A percentile compares a stretch with the other conserved stretches of the same genome.
Conservation (phyloP, 2,329 filamentous ascomycete genomes). For the Sclerotinia spermophila region DNA sequence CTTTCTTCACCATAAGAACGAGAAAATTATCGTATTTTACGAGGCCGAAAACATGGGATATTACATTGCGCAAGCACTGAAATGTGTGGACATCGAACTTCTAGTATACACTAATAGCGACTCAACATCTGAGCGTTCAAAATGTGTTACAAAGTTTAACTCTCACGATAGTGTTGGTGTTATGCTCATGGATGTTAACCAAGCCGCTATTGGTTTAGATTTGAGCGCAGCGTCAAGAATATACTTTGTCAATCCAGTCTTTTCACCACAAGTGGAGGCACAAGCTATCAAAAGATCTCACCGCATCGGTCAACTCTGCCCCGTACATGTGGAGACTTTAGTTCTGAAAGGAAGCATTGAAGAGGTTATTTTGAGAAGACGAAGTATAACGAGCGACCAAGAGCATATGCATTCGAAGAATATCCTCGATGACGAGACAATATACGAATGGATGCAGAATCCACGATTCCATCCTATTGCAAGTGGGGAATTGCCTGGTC, state of each 20-base stretch:
- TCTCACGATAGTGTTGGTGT: conserved; percentile 48
- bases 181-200: conserved; percentile 84
- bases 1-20: conserved; percentile 59
- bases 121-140: conserved; percentile 57
- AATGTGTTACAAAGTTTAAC: conserved; percentile 79
- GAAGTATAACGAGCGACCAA: conserved; percentile 38
- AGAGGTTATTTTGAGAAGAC: conserved; percentile 60
- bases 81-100: conserved; percentile 62
- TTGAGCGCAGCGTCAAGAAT: conserved; percentile 79
- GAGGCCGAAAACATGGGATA: conserved; percentile 83
- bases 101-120: conserved; percentile 67
- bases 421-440: conserved; percentile 54
- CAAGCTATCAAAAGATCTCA: conserved; percentile 90
- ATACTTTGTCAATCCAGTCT: conserved; percentile 85
- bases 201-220: conserved; percentile 85
- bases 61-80: conserved; percentile 79
- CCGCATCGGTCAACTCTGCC: conserved; percentile 75
- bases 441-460: conserved; percentile 59
- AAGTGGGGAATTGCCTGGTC: conserved; percentile 29
- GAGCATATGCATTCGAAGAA: conserved; percentile 55
- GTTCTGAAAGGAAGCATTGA: conserved; percentile 78
- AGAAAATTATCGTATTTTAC: conserved; percentile 93
- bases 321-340: conserved; percentile 81
- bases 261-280: conserved; percentile 79
- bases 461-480: conserved; percentile 43